Evolutionary conservation across 192 early-diverging fungal species (phyloP), one percentile per base, ranked within the genome.

Genomic region (Podila epicladia): DNA sequence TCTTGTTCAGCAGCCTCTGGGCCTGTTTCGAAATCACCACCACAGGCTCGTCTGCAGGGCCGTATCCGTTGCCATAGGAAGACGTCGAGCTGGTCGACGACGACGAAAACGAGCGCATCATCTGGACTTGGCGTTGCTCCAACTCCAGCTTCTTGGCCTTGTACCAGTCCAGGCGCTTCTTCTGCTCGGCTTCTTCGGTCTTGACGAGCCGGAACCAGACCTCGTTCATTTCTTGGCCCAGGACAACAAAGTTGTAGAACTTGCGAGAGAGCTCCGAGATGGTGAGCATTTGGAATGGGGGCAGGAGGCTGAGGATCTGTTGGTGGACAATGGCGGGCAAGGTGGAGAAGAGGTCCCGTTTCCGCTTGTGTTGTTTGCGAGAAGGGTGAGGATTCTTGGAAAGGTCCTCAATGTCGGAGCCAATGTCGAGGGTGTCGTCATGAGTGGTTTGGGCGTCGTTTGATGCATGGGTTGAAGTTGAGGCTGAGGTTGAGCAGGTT

Each of bases 161-260:
- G 58, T 60, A 80, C 71, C 71, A 80, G 24, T 72, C 77, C n/a
- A 73, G 41, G 0, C 63, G 64, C 50, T 80, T 80, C 71, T 80
- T 80, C 22, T 72, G 58, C 29, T 80, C 71, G 24, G 77, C 67
- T 33, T 80, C 77, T 33, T 80, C 77, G 6, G 62, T 37, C 62
- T 80, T 80, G 35, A 80, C 71, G 28, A 80, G 67, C 20, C 65
- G 50, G 67, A 80, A 80, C 77, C 77, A 80, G n/a, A 80, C 77
- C 62, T 80, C 77, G 60, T 80, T 80, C 77, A 80, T 80, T 35
- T 73, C 77, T 49, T 80, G 66, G 8, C 77, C 67, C 20, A 73
- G 53, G 37, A 80, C 77, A 0, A 80, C 77, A 65, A 80, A 73
- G 67, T 72, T 80, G 45, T 80, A 80, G 22, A 80, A 80, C 58